Conservation (phyloP, 1,284 basidiomycete genomes). For the Pseudozyma hubeiensis region DNA sequence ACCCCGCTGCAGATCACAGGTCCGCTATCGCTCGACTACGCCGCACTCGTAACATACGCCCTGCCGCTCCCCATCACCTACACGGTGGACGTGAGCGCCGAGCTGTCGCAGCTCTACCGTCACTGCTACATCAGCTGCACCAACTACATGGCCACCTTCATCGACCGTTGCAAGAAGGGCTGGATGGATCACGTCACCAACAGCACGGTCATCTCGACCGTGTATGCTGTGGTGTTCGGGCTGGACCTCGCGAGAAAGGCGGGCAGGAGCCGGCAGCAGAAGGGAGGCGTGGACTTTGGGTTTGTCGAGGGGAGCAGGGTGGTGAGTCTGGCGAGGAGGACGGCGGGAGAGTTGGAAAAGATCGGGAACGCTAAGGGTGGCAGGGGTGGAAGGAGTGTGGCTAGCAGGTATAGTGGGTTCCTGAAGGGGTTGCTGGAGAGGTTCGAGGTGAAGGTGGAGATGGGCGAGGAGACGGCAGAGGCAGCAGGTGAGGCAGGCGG, state of each 20-base stretch:
- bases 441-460: background rate
- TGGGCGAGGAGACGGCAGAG: background rate
- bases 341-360: constrained; percentile 16
- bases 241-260: constrained; percentile 25
- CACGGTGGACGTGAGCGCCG: constrained; percentile 20
- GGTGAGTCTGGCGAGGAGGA: constrained; percentile 14
- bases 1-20: constrained; percentile 40
- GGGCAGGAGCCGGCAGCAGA: background rate
- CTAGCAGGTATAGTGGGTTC: constrained; percentile 30
- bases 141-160: constrained; percentile 45
- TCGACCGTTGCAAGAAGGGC: constrained; percentile 22
- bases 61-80: constrained; percentile 38
- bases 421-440: constrained; percentile 20
- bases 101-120: constrained; percentile 27
- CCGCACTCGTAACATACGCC: constrained; percentile 45
- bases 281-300: constrained; percentile 22
- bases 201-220: constrained; percentile 25
- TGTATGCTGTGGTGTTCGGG: constrained; percentile 37
- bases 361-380: constrained; percentile 13
- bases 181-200: constrained; percentile 36
- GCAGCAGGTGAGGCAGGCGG: background rate
- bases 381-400: constrained; percentile 13
- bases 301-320: constrained; percentile 17
- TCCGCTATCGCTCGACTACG: constrained; percentile 36
- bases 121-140: constrained; percentile 47